These are phyloP conservation scores for Zopfia rhizophila DNA, from an alignment of 2,329 filamentous ascomycete species.

Conservation along the genomic window DNA sequence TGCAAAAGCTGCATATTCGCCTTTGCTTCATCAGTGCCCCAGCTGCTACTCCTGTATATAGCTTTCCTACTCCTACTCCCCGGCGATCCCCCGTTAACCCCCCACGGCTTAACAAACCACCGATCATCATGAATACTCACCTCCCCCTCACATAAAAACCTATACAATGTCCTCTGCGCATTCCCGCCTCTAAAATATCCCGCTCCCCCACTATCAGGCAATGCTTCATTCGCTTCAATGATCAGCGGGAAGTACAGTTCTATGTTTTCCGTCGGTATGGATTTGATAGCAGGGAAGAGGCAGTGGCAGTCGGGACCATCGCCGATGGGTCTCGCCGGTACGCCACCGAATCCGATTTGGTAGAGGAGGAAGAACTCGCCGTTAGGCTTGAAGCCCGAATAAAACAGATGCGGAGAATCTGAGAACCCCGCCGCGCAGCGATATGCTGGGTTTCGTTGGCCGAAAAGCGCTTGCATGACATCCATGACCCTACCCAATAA, in stretches of 20 bases:
- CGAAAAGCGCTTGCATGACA: slow-evolving; percentile 62
- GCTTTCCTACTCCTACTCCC: slow-evolving; percentile 56
- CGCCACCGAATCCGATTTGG: slow-evolving; percentile 63
- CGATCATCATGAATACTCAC: slow-evolving; percentile 61
- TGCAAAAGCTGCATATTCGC: slow-evolving; percentile 52
- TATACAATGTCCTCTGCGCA: slow-evolving; percentile 60
- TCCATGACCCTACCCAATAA: slow-evolving; percentile 61
- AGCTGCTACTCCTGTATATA: slow-evolving; percentile 54
- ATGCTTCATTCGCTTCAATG: slow-evolving; percentile 60
- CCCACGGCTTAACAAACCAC: slow-evolving; percentile 63
- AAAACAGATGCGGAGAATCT: slow-evolving; percentile 63
- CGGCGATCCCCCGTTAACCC: slow-evolving; percentile 59
- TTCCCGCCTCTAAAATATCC: slow-evolving; percentile 62
- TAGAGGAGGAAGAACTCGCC: slow-evolving; percentile 63
- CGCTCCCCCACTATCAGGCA: slow-evolving; percentile 60
- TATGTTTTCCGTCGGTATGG: slow-evolving; percentile 60
- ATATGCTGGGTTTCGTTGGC: slow-evolving; percentile 58
- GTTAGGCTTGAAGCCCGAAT: slow-evolving; percentile 60
- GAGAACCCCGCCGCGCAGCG: slow-evolving; percentile 62
- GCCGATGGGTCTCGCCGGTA: slow-evolving; percentile 59
- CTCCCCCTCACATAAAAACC: slow-evolving; percentile 59
- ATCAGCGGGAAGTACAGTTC: slow-evolving; percentile 61
- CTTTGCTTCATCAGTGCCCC: slow-evolving; percentile 43
- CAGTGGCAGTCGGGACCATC: slow-evolving; percentile 63
- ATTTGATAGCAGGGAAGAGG: slow-evolving; percentile 63